Evolutionary conservation across 2,329 filamentous ascomycete species (phyloP).

Genomic region (Rhynchosporium secalis): DNA sequence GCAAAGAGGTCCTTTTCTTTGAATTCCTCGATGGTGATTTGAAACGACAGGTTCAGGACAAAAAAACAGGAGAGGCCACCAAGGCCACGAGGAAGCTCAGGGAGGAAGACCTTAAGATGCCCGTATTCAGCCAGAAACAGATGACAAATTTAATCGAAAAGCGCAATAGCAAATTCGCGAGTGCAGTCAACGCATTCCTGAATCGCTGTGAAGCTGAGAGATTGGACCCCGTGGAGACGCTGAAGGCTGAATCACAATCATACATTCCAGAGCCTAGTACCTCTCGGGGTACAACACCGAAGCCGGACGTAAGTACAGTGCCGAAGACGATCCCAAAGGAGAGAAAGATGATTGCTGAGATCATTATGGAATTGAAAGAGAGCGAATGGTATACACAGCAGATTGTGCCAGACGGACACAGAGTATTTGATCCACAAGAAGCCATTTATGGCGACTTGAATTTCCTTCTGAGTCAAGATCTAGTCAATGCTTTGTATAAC

Average conservation of each 20-base stretch:
- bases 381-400: constrained; percentile 88
- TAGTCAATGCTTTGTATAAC: constrained; percentile 97
- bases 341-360: constrained; percentile 77
- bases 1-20: constrained; percentile 77
- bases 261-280: constrained; percentile 63
- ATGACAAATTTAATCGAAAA: constrained; percentile 88
- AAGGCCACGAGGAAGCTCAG: constrained; percentile 67
- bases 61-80: constrained; percentile 71
- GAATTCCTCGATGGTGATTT: constrained; percentile 92
- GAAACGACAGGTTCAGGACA: constrained; percentile 72
- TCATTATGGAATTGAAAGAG: constrained; percentile 78
- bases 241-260: constrained; percentile 58
- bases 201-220: constrained; percentile 66
- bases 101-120: constrained; percentile 84
- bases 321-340: constrained; percentile 77
- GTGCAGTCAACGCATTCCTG: constrained; percentile 75
- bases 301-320: constrained; percentile 47
- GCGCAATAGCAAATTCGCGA: constrained; percentile 78
- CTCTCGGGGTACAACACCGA: constrained; percentile 42
- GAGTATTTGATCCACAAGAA: constrained; percentile 84
- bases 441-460: constrained; percentile 79
- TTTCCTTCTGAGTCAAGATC: constrained; percentile 82
- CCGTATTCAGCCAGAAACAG: constrained; percentile 88
- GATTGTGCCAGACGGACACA: constrained; percentile 89
- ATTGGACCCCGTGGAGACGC: constrained; percentile 64